These are phyloP conservation scores for Vigna radiata DNA, from an alignment of 306 rosid genomes.

Conservation along the genomic window DNA sequence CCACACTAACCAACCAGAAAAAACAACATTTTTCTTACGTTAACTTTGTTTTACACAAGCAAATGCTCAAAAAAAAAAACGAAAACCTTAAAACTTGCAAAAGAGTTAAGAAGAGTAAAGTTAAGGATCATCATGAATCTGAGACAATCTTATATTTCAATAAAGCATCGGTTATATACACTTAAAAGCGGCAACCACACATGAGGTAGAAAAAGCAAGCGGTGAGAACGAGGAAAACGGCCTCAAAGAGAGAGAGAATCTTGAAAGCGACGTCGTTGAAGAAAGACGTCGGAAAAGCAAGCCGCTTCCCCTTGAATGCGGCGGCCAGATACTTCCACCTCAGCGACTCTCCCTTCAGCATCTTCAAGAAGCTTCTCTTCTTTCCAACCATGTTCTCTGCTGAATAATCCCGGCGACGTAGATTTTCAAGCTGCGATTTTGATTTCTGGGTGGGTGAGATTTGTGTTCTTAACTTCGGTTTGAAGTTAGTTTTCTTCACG, in stretches of 20 bases:
- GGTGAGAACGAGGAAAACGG: conserved; percentile 50
- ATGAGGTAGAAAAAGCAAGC: conserved; percentile 65
- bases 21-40: neutral
- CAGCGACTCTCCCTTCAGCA: conserved; percentile 53
- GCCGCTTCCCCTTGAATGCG: conserved; percentile 60
- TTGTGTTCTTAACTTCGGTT: conserved; percentile 10
- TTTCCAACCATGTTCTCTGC: conserved; percentile 35
- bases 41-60: too few species aligned
- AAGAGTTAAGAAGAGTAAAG: neutral
- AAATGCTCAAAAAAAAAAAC: too few species aligned
- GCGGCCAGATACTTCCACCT: conserved; percentile 59
- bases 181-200: conserved; percentile 66
- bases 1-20: neutral
- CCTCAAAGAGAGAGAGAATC: conserved; percentile 67
- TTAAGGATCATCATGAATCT: neutral
- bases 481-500: conserved; percentile 34
- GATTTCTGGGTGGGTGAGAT: conserved; percentile 7
- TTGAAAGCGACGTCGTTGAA: conserved; percentile 60
- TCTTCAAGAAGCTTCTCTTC: conserved; percentile 59
- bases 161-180: neutral
- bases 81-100: neutral
- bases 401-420: neutral
- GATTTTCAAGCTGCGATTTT: neutral
- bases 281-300: conserved; percentile 56
- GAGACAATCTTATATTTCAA: neutral